Conservation (phyloP, 1,284 basidiomycete species). For the Entoloma clypeatum region DNA sequence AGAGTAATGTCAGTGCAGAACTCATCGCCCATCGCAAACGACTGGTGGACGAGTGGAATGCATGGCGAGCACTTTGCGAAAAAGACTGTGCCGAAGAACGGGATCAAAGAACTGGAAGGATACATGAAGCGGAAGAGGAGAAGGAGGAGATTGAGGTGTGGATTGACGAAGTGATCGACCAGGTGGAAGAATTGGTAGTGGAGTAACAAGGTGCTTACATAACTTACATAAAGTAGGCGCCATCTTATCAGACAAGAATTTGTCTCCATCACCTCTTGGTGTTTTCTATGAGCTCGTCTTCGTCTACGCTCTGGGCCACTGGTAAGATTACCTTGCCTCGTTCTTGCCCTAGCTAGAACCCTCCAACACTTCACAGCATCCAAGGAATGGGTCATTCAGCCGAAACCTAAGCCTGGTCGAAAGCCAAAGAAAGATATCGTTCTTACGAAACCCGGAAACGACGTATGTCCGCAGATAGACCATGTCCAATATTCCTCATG, state of each 20-base stretch:
- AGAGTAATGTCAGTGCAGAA: conserved; percentile 92
- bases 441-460: conserved; percentile 38
- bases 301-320: conserved; percentile 53
- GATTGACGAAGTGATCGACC: conserved; percentile 89
- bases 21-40: conserved; percentile 88
- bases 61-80: conserved; percentile 62
- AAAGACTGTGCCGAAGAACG: conserved; percentile 42
- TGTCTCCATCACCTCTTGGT: conserved; percentile 13
- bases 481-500: no score
- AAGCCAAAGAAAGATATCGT: conserved; percentile 76
- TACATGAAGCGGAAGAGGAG: conserved; percentile 50
- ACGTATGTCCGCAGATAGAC: conserved; percentile 50
- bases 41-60: conserved; percentile 98
- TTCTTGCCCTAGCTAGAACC: background rate
- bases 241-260: conserved; percentile 38
- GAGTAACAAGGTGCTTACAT: conserved; percentile 31
- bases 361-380: conserved; percentile 48
- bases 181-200: conserved; percentile 78
- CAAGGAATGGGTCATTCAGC: conserved; percentile 88
- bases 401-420: conserved; percentile 85
- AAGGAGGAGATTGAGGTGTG: conserved; percentile 88
- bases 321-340: conserved; percentile 30
- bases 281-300: conserved; percentile 20
- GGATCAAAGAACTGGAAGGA: conserved; percentile 35
- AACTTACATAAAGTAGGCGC: conserved; percentile 18